Evolutionary conservation across 2,329 filamentous ascomycete genomes (phyloP).

Genomic region (Colletotrichum echinochloae): DNA sequence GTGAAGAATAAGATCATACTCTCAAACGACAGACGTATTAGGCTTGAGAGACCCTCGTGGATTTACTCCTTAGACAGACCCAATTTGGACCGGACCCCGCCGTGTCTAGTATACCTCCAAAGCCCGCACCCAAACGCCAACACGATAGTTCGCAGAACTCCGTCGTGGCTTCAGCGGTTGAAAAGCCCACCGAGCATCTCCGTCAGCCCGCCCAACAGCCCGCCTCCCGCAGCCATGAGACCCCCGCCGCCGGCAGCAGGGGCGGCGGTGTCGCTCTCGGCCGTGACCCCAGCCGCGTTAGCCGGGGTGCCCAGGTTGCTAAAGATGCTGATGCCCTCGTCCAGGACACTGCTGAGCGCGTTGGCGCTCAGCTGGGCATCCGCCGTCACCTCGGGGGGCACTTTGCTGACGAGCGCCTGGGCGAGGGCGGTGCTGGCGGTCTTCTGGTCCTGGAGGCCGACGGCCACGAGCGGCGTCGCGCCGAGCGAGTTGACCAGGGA

Average conservation of each 20-base stretch:
- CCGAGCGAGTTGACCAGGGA: conserved; percentile 27
- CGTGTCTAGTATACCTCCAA: conserved; percentile 9
- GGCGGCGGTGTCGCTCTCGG: not conserved
- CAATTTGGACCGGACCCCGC: conserved; percentile 30
- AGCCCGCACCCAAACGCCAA: conserved; percentile 11
- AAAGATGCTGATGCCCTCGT: conserved; percentile 28
- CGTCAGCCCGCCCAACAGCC: conserved; percentile 10
- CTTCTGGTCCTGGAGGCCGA: conserved; percentile 37
- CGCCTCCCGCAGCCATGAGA: not conserved
- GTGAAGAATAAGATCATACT: not conserved
- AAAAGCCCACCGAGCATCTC: not conserved
- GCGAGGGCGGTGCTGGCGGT: conserved; percentile 27
- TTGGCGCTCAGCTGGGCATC: conserved; percentile 29
- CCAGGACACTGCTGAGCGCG: conserved; percentile 27
- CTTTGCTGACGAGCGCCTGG: conserved; percentile 34
- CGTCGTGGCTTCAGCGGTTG: not conserved
- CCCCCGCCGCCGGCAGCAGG: not conserved
- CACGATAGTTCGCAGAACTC: not conserved
- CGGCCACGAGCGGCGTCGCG: conserved; percentile 35
- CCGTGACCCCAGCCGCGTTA: not conserved
- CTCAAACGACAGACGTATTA: conserved; percentile 20
- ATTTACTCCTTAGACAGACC: not conserved
- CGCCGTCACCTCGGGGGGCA: conserved; percentile 15
- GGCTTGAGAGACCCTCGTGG: conserved; percentile 9
- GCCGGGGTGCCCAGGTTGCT: not conserved